phyloP scores from a whole-genome alignment of 2,329 filamentous ascomycete genomes.

The Claviceps africana region DNA sequence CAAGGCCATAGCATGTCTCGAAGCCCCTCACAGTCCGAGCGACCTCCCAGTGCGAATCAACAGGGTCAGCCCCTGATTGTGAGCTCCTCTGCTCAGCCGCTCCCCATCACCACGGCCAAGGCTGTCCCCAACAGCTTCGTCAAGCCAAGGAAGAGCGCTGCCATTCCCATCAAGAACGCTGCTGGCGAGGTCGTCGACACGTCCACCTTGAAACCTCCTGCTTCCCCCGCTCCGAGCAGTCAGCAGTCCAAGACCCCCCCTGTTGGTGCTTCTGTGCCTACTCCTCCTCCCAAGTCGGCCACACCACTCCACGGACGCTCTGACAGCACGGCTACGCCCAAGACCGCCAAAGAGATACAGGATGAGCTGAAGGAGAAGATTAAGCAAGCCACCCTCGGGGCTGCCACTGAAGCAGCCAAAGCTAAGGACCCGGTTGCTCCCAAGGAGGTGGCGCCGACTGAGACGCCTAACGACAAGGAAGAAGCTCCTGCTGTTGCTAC shows the following conservation, averaged over 20 bases:
- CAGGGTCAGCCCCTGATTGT: constrained; percentile 43
- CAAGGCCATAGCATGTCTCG: constrained; percentile 66
- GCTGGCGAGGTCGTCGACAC: constrained; percentile 64
- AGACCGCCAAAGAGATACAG: constrained; percentile 69
- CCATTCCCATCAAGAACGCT: constrained; percentile 73
- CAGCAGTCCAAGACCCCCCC: constrained; percentile 50
- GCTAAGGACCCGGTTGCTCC: constrained; percentile 14
- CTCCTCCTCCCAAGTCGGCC: constrained; percentile 63
- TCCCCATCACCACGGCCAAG: constrained; percentile 44
- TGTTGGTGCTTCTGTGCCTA: constrained; percentile 60
- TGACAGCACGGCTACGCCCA: constrained; percentile 53
- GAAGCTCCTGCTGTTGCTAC: constrained; percentile 1
- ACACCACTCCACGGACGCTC: constrained; percentile 55
- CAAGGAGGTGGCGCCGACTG: constrained; percentile 15
- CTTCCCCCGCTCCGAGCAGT: constrained; percentile 41
- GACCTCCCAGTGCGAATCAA: constrained; percentile 52
- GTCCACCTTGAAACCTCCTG: constrained; percentile 44
- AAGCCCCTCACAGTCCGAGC: constrained; percentile 63
- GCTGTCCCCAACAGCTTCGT: constrained; percentile 30
- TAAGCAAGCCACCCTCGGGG: constrained; percentile 39
- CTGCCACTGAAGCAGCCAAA: constrained; percentile 17
- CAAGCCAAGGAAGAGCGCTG: constrained; percentile 52
- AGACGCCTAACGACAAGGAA: constrained; percentile 15
- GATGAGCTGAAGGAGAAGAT: constrained; percentile 74
- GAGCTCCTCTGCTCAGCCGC: constrained; percentile 46